These are phyloP conservation scores for Macrophomina tecta DNA, from an alignment of 2,329 filamentous ascomycete species.

Conservation along the genomic window DNA sequence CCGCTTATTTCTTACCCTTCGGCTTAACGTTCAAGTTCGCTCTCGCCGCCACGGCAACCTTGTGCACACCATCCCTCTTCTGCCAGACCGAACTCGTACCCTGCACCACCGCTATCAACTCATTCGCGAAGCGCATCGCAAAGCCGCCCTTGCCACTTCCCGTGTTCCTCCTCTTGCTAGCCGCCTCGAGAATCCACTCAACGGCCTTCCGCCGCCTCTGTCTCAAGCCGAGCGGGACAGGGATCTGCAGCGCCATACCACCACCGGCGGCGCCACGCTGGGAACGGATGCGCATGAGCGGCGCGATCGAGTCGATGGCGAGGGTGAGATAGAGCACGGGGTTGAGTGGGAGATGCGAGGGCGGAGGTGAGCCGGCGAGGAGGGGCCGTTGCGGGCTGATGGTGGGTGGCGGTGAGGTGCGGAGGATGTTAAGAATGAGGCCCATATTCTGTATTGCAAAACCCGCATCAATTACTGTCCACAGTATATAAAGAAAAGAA, in stretches of 20 bases:
- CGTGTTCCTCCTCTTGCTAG: slow-evolving; percentile 75
- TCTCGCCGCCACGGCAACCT: slow-evolving; percentile 76
- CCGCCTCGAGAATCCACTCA: slow-evolving; percentile 86
- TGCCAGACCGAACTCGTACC: slow-evolving; percentile 87
- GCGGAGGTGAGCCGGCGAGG: slow-evolving; percentile 76
- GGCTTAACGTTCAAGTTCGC: slow-evolving; percentile 61
- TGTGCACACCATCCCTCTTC: slow-evolving; percentile 77
- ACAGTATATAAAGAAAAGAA: not conserved
- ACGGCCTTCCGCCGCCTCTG: slow-evolving; percentile 81
- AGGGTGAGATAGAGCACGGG: slow-evolving; percentile 88
- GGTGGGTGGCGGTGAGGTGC: slow-evolving; percentile 80
- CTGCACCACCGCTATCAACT: slow-evolving; percentile 86
- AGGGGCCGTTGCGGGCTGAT: slow-evolving; percentile 74
- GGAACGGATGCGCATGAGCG: slow-evolving; percentile 78
- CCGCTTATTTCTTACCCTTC: slow-evolving; percentile 2
- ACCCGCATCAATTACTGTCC: not conserved
- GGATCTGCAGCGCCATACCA: slow-evolving; percentile 82
- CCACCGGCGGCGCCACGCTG: slow-evolving; percentile 83
- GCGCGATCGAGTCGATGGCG: slow-evolving; percentile 90
- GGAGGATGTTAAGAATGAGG: slow-evolving; percentile 79
- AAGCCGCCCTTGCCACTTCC: slow-evolving; percentile 76
- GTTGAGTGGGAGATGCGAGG: slow-evolving; percentile 82
- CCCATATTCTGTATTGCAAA: slow-evolving; percentile 75
- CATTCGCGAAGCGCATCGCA: slow-evolving; percentile 79
- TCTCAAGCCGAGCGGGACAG: slow-evolving; percentile 74